These are phyloP conservation scores for Phaeosphaeriaceae sp. DNA, from an alignment of 2,329 filamentous ascomycete species.

Conservation along the genomic window DNA sequence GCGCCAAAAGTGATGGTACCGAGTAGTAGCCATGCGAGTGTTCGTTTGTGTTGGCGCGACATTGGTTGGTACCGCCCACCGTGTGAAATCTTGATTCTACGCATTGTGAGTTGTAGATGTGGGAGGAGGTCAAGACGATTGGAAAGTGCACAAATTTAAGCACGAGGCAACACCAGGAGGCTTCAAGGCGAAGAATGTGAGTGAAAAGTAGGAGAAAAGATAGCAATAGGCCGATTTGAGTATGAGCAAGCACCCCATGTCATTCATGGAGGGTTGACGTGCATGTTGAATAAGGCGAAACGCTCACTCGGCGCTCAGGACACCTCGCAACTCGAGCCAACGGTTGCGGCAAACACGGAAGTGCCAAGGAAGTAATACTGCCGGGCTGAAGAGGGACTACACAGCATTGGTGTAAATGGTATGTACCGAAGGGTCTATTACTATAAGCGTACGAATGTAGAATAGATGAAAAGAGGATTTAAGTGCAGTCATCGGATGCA, in stretches of 20 bases:
- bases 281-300: constrained; percentile 3
- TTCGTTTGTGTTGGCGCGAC: constrained; percentile 39
- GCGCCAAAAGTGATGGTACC: constrained; percentile 31
- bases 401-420: background rate
- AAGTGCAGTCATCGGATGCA: background rate
- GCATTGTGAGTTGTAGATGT: constrained; percentile 25
- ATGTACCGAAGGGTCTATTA: background rate
- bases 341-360: background rate
- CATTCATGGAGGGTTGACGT: background rate
- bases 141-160: background rate
- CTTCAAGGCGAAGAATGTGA: constrained; percentile 1
- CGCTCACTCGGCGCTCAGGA: constrained; percentile 12
- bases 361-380: constrained; percentile 21
- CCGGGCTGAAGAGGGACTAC: constrained; percentile 12
- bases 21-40: constrained; percentile 32
- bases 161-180: background rate
- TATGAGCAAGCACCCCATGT: no score
- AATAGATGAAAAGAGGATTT: constrained; percentile 5
- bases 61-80: constrained; percentile 30
- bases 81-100: constrained; percentile 38
- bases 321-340: constrained; percentile 16
- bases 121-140: background rate
- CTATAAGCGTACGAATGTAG: background rate
- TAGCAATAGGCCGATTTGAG: no score
- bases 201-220: background rate